These are phyloP conservation scores for Medicago lupulina DNA, from an alignment of 306 rosid genomes.

Conservation along the genomic window DNA sequence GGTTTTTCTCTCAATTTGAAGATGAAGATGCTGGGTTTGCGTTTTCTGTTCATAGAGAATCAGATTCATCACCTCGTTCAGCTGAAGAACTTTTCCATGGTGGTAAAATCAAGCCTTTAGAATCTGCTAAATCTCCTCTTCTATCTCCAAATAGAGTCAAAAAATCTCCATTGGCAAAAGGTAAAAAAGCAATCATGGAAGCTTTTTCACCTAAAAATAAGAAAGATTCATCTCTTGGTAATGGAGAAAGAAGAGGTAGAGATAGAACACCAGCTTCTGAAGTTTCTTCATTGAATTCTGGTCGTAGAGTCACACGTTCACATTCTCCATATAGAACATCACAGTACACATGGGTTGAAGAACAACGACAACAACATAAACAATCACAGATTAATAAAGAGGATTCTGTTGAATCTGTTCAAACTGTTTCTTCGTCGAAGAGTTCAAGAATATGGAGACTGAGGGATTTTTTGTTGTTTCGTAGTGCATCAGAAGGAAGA, in stretches of 20 bases:
- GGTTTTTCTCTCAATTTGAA: constrained; percentile 52
- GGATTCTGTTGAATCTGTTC: not conserved
- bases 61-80: constrained; percentile 57
- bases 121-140: constrained; percentile 37
- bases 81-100: constrained; percentile 87
- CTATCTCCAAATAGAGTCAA: constrained; percentile 36
- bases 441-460: constrained; percentile 76
- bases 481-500: constrained; percentile 92
- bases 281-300: constrained; percentile 41
- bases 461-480: constrained; percentile 73
- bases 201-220: constrained; percentile 50
- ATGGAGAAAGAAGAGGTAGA: constrained; percentile 62
- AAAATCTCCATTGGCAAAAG: constrained; percentile 36
- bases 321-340: constrained; percentile 71
- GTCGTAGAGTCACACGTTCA: constrained; percentile 67
- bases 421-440: constrained; percentile 40
- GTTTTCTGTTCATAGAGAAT: constrained; percentile 55
- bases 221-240: constrained; percentile 4
- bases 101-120: constrained; percentile 64
- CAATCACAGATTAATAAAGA: constrained; percentile 36
- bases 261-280: constrained; percentile 44
- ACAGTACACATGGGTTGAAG: constrained; percentile 55
- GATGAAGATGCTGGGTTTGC: constrained; percentile 50
- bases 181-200: constrained; percentile 45
- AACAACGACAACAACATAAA: constrained; percentile 37